phyloP scores from a whole-genome alignment of 2,329 filamentous ascomycete genomes.

The Metarhizium rileyi region DNA sequence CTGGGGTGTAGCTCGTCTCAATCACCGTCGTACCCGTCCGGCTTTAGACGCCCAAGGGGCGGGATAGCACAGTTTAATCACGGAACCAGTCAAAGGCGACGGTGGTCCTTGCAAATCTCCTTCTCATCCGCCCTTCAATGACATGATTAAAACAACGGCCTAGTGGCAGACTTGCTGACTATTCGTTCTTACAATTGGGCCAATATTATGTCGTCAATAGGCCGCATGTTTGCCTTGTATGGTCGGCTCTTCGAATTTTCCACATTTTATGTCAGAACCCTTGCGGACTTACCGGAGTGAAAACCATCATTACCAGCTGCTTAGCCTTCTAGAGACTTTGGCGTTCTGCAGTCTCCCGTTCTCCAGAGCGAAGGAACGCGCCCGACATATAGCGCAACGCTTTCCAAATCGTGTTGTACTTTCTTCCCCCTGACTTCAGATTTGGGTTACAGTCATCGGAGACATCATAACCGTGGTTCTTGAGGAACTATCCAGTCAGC shows the following conservation, averaged over 20 bases:
- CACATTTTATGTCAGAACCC: neutral
- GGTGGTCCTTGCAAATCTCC: neutral
- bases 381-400: neutral
- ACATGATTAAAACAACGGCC: neutral
- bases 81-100: neutral
- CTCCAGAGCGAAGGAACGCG: neutral
- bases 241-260: neutral
- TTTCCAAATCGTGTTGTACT: neutral
- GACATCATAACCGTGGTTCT: neutral
- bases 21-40: neutral
- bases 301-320: neutral
- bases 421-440: neutral
- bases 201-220: neutral
- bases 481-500: neutral
- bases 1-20: constrained; percentile 1
- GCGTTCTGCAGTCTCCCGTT: neutral
- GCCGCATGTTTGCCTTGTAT: neutral
- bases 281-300: neutral
- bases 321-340: neutral
- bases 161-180: neutral
- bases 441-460: neutral
- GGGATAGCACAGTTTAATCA: neutral
- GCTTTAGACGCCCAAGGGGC: neutral
- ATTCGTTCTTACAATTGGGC: neutral
- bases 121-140: neutral